Conservation (phyloP, 805 yeast genomes). For the Priceomyces haplophilus region DNA sequence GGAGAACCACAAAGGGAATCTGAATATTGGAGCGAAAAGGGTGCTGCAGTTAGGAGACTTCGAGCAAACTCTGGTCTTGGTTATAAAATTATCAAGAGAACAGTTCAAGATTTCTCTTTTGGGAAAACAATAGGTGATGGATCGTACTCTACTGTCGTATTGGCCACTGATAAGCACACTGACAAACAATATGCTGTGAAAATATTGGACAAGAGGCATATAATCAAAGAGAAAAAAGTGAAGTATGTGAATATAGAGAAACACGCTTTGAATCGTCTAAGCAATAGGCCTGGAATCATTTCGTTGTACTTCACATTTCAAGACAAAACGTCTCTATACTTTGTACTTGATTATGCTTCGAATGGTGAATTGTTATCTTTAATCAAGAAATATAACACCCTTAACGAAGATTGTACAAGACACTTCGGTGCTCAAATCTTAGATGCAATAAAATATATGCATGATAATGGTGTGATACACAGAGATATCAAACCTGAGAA, state of each 20-base stretch:
- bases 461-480: slow-evolving; percentile 71
- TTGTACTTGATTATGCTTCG: slow-evolving; percentile 74
- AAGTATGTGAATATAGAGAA: slow-evolving; percentile 83
- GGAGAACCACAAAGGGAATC: slow-evolving; percentile 6
- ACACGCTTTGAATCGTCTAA: slow-evolving; percentile 69
- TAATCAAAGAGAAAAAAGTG: slow-evolving; percentile 77
- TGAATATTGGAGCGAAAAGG: slow-evolving; percentile 32
- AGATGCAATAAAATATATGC: slow-evolving; percentile 72
- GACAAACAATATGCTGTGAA: slow-evolving; percentile 68
- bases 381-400: slow-evolving; percentile 65
- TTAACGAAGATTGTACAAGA: slow-evolving; percentile 64
- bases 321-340: slow-evolving; percentile 69
- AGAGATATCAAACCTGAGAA: slow-evolving; percentile 85
- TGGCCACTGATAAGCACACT: slow-evolving; percentile 50
- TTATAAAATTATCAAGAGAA: slow-evolving; percentile 29
- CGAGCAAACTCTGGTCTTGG: slow-evolving; percentile 15
- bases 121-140: slow-evolving; percentile 45
- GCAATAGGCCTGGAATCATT: slow-evolving; percentile 58
- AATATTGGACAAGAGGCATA: slow-evolving; percentile 70
- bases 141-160: slow-evolving; percentile 43
- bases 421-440: slow-evolving; percentile 72
- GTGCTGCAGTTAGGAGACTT: slow-evolving; percentile 31
- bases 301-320: slow-evolving; percentile 76
- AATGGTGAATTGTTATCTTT: slow-evolving; percentile 72
- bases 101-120: slow-evolving; percentile 39